Conservation (phyloP, 2,329 filamentous ascomycete species). For the Clarireedia hainanense region DNA sequence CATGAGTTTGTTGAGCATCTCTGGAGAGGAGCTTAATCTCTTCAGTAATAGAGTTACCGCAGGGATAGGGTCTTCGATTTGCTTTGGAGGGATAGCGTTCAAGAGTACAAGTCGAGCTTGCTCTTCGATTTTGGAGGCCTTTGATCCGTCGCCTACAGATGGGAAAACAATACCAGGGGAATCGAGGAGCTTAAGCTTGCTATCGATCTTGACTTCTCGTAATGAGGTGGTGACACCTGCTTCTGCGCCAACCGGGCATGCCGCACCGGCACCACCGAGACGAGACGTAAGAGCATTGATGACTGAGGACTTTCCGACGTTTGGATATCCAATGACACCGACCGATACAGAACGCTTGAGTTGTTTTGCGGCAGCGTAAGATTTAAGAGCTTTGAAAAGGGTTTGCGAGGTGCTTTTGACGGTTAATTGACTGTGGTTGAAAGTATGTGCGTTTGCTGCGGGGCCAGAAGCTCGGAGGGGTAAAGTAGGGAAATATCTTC, state of each 20-base stretch:
- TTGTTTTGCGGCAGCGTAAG: slow-evolving; percentile 74
- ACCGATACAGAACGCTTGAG: slow-evolving; percentile 86
- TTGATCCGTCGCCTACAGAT: slow-evolving; percentile 49
- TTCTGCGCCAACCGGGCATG: slow-evolving; percentile 84
- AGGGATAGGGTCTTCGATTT: slow-evolving; percentile 86
- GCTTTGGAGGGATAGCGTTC: slow-evolving; percentile 87
- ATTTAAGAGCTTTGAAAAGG: slow-evolving; percentile 83
- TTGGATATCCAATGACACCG: slow-evolving; percentile 90
- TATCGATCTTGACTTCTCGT: slow-evolving; percentile 87
- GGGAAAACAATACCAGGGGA: slow-evolving; percentile 94
- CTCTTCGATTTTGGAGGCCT: slow-evolving; percentile 54
- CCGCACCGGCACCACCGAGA: slow-evolving; percentile 59
- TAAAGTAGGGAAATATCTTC: slow-evolving; percentile 84
- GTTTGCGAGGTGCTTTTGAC: slow-evolving; percentile 78
- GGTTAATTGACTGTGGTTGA: slow-evolving; percentile 85
- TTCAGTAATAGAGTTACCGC: slow-evolving; percentile 79
- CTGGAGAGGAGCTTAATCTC: slow-evolving; percentile 64
- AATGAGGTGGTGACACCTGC: slow-evolving; percentile 87
- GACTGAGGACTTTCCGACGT: slow-evolving; percentile 92
- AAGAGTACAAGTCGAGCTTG: slow-evolving; percentile 81
- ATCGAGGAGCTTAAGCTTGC: slow-evolving; percentile 86
- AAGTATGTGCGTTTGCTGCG: slow-evolving; percentile 78
- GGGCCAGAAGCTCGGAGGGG: slow-evolving; percentile 78
- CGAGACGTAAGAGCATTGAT: slow-evolving; percentile 86
- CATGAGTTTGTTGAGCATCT: slow-evolving; percentile 71